Percentiles rank a stretch among this genome's conserved stretches.
These are phyloP conservation scores for Cryoendolithus antarcticus DNA, from an alignment of 2,329 filamentous ascomycete species.

Conservation along the genomic window DNA sequence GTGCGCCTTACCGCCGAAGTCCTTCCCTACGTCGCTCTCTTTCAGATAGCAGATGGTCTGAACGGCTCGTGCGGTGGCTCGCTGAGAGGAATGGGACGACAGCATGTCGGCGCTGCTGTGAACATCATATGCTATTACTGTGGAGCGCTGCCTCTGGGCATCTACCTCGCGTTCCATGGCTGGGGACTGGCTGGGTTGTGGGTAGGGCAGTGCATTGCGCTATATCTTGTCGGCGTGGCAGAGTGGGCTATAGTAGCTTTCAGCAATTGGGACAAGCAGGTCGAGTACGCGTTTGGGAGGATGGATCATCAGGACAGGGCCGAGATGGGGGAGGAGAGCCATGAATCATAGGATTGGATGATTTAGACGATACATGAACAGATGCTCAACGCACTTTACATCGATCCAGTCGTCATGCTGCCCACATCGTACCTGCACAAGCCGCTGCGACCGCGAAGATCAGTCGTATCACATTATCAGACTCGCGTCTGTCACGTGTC, in stretches of 20 bases:
- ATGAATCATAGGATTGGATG: too few species aligned
- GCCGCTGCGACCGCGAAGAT: too few species aligned
- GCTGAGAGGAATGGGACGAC: constrained; percentile 70
- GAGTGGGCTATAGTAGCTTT: constrained; percentile 71
- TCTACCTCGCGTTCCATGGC: constrained; percentile 74
- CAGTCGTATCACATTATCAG: too few species aligned
- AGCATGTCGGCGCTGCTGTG: constrained; percentile 72
- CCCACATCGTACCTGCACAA: too few species aligned
- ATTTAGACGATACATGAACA: too few species aligned
- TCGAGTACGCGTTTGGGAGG: constrained; percentile 56
- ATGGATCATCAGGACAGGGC: constrained; percentile 46
- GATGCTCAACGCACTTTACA: too few species aligned
- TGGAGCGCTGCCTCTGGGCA: constrained; percentile 66
- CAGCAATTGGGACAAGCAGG: constrained; percentile 66
- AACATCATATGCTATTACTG: constrained; percentile 78
- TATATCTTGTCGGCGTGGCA: constrained; percentile 65
- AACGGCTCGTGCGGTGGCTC: constrained; percentile 76
- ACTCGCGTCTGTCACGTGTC: too few species aligned
- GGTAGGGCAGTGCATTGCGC: constrained; percentile 51
- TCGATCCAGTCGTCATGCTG: too few species aligned
- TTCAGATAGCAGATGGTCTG: constrained; percentile 80
- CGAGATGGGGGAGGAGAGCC: constrained; percentile 6
- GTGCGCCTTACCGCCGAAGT: constrained; percentile 61
- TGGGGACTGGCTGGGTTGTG: constrained; percentile 73
- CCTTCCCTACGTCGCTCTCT: constrained; percentile 76